Evolutionary conservation across 2,329 filamentous ascomycete species (phyloP), one percentile per base, ranked within the genome.

Genomic region (Aphanocladium album): DNA sequence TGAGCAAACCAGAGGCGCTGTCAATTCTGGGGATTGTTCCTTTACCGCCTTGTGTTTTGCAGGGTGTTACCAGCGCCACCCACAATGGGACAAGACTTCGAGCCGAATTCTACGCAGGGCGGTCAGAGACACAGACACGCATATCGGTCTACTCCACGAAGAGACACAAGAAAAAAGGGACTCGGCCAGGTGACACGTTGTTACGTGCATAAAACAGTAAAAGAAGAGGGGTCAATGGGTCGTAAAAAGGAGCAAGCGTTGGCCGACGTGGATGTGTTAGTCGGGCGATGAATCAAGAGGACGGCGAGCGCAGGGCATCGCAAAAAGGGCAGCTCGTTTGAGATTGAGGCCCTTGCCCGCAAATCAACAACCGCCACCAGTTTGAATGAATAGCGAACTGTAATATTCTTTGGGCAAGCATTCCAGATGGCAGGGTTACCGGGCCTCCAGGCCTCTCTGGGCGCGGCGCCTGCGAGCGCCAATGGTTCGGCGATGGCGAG

Each of bases 31-130:
- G 21, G 12, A 8, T 39, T n/a, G 25, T n/a, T 57, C 30, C 39
- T 50, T 58, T 58, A 58, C 56, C 56, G 56, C 56, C 56, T 45
- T 51, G 56, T 58, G 47, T 43, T 51, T 37, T 23, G 56, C 25
- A 39, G 23, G 37, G 56, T 51, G 37, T 45, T 35, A 58, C 56
- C 8, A 33, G 56, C 56, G 47, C 56, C 43, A 33, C 43, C n/a
- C 30, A 49, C 19, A 21, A 50, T 19, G 49, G 47, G 35, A 35
- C 45, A n/a, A 46, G 25, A 23, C 23, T n/a, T 58, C 17, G 45
- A 19, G 43, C 41, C 27, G 43, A 47, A 11, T 25, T 58, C 21
- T 33, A 51, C 37, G 39, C 25, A 35, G 35, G 47, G 56, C 56
- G 56, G 56, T 58, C 56, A 58, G 47, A 37, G 19, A 52, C 33